A percentile compares a stretch with the other conserved stretches of the same genome.
phyloP scores from a whole-genome alignment of 78 protist species.

The Diacronema lutheri region DNA sequence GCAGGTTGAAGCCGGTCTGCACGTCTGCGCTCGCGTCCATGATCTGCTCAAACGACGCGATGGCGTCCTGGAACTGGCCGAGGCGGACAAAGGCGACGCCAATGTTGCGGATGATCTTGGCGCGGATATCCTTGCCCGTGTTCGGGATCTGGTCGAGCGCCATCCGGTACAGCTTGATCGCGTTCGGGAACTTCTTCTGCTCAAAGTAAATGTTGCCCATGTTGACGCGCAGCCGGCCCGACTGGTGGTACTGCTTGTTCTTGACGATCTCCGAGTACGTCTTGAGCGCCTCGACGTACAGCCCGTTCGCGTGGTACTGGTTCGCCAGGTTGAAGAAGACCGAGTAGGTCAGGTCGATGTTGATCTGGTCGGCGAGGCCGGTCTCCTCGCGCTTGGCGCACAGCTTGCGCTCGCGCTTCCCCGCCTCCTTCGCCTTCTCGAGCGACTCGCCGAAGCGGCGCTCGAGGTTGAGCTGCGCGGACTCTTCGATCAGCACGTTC shows the following conservation, averaged over 20 bases:
- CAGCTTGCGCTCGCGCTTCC: constrained; percentile 54
- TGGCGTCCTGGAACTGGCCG: constrained; percentile 74
- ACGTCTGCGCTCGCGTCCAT: neutral
- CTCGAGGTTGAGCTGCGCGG: constrained; percentile 22
- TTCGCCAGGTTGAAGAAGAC: constrained; percentile 74
- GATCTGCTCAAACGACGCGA: constrained; percentile 33
- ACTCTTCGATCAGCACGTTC: constrained; percentile 58
- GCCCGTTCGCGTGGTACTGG: constrained; percentile 33
- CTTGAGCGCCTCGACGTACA: constrained; percentile 25
- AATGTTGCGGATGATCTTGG: constrained; percentile 70
- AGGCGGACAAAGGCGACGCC: constrained; percentile 63
- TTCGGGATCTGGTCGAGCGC: constrained; percentile 74
- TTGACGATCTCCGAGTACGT: constrained; percentile 58
- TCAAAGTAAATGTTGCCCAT: constrained; percentile 83
- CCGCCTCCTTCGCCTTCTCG: constrained; percentile 68
- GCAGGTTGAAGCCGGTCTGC: constrained; percentile 52
- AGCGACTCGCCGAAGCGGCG: constrained; percentile 36
- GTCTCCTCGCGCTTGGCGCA: constrained; percentile 52
- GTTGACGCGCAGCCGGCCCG: constrained; percentile 81
- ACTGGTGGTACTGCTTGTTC: constrained; percentile 60
- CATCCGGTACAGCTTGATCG: constrained; percentile 81
- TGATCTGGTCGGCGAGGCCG: constrained; percentile 61
- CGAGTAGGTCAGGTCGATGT: constrained; percentile 75
- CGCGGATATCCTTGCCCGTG: constrained; percentile 36
- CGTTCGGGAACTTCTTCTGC: constrained; percentile 60